A percentile compares a stretch with the other conserved stretches of the same genome.
These are phyloP conservation scores for Nemania bipapillata DNA, from an alignment of 2,329 filamentous ascomycete genomes.

Conservation along the genomic window DNA sequence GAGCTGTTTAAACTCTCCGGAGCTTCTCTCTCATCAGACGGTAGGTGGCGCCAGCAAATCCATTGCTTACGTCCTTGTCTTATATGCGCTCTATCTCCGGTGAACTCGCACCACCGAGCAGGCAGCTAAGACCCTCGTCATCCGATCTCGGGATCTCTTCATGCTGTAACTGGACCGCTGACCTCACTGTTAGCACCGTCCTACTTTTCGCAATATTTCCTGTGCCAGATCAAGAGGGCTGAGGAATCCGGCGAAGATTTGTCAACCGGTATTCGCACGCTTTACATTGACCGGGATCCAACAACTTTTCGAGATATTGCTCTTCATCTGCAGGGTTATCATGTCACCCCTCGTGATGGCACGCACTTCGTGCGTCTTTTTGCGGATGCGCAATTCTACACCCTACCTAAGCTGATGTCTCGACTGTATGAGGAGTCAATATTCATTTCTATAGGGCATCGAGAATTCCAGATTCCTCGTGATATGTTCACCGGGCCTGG, in stretches of 20 bases:
- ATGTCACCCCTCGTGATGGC: slow-evolving; percentile 82
- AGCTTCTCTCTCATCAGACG: slow-evolving; percentile 77
- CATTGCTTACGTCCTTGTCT: slow-evolving; percentile 12
- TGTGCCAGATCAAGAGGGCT: slow-evolving; percentile 77
- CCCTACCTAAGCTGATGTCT: slow-evolving; percentile 84
- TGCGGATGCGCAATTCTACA: slow-evolving; percentile 95
- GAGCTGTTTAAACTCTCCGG: slow-evolving; percentile 79
- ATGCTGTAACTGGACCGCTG: slow-evolving; percentile 31
- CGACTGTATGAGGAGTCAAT: slow-evolving; percentile 92
- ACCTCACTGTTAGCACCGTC: slow-evolving; percentile 75
- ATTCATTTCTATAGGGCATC: slow-evolving; percentile 88
- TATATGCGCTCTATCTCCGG: slow-evolving; percentile 5
- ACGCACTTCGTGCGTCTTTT: slow-evolving; percentile 91
- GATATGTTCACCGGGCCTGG: slow-evolving; percentile 86
- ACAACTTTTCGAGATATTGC: slow-evolving; percentile 89
- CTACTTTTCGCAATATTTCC: slow-evolving; percentile 95
- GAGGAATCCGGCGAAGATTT: slow-evolving; percentile 67
- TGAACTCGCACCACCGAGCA: not conserved
- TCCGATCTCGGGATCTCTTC: slow-evolving; percentile 23
- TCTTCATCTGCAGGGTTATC: slow-evolving; percentile 90
- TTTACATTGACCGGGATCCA: slow-evolving; percentile 96
- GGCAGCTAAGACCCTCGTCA: not conserved
- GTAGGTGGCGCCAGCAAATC: slow-evolving; percentile 57
- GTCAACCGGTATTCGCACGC: slow-evolving; percentile 70
- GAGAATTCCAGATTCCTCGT: slow-evolving; percentile 88